These are phyloP conservation scores for Vachellia collinsii DNA, from an alignment of 306 rosid genomes.

Conservation along the genomic window DNA sequence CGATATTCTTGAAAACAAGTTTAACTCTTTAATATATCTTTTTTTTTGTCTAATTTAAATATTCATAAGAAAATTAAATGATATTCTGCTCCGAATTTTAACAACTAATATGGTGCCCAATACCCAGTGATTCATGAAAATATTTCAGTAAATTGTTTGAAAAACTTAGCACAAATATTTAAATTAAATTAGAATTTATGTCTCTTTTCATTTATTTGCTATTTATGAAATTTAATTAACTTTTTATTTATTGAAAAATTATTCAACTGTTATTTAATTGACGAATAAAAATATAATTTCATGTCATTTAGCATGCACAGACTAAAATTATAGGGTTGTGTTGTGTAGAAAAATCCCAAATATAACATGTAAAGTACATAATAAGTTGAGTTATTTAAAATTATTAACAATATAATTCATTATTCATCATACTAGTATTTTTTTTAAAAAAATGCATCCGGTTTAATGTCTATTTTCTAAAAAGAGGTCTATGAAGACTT, in stretches of 20 bases:
- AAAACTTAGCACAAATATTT: not conserved
- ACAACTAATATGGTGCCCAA: not conserved
- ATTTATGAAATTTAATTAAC: not conserved
- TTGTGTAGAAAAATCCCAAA: not conserved
- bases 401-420: not conserved
- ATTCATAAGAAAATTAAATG: not conserved
- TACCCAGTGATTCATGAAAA: not conserved
- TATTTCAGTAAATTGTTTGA: not conserved
- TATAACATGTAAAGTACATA: not conserved
- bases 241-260: not conserved
- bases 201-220: not conserved
- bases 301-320: not conserved
- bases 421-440: not conserved
- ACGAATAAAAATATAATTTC: not conserved
- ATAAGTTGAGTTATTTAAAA: not conserved
- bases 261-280: not conserved
- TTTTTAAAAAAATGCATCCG: not conserved
- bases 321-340: no score
- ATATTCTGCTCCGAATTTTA: not conserved
- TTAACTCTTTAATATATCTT: not conserved
- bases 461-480: not conserved
- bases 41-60: not conserved
- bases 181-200: not conserved
- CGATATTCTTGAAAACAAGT: not conserved
- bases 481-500: no score